Conservation (phyloP, 352 stramenopile genomes). For the Globisporangium paddicum region DNA sequence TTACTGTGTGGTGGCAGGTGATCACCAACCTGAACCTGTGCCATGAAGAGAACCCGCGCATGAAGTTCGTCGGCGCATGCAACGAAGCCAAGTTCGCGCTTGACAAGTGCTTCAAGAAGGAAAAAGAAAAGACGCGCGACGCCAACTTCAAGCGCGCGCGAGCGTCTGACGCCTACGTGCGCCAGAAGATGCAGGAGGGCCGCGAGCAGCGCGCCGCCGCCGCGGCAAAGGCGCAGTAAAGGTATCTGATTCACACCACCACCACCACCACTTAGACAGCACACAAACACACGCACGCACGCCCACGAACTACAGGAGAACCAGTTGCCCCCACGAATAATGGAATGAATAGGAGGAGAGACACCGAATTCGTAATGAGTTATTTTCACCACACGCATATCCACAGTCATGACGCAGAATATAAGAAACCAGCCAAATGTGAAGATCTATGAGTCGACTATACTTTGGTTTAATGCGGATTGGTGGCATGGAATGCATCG, state of each 20-base stretch:
- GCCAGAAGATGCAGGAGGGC: conserved; percentile 72
- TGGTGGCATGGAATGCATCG: background rate
- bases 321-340: background rate
- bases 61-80: conserved; percentile 78
- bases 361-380: background rate
- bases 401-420: no score
- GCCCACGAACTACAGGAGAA: no score
- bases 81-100: conserved; percentile 67
- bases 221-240: conserved; percentile 2
- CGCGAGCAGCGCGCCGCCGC: conserved; percentile 43
- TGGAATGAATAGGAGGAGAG: background rate
- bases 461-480: conserved; percentile 12
- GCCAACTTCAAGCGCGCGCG: conserved; percentile 64
- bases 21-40: conserved; percentile 63
- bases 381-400: no score
- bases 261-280: background rate
- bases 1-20: conserved; percentile 32
- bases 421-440: no score
- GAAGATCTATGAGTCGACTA: conserved; percentile 3
- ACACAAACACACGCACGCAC: no score
- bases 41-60: conserved; percentile 67
- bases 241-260: no score
- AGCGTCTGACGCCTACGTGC: conserved; percentile 63
- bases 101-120: conserved; percentile 72
- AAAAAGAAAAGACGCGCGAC: conserved; percentile 58